These are phyloP conservation scores for Naegleria gruberi DNA, from an alignment of 208 protist genomes.

Conservation along the genomic window DNA sequence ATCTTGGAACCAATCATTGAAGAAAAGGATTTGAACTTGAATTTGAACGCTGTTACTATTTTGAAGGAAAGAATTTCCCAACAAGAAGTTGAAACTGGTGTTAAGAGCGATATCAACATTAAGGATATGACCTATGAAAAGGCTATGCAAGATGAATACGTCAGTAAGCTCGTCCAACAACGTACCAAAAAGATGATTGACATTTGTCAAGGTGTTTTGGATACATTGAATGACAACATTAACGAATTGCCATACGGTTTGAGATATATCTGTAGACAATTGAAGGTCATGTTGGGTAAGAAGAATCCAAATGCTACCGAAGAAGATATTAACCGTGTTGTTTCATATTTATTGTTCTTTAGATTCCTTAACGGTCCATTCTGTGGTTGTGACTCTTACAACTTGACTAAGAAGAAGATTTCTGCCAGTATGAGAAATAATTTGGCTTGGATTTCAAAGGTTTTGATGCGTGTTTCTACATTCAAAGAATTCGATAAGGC, in stretches of 20 bases:
- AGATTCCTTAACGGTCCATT: slow-evolving; percentile 61
- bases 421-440: slow-evolving; percentile 37
- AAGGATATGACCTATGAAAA: slow-evolving; percentile 49
- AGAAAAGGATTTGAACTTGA: slow-evolving; percentile 45
- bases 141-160: slow-evolving; percentile 44
- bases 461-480: slow-evolving; percentile 49
- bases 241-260: slow-evolving; percentile 54
- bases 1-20: slow-evolving; percentile 48
- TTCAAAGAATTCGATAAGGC: slow-evolving; percentile 44
- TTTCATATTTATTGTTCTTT: slow-evolving; percentile 60
- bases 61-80: slow-evolving; percentile 51
- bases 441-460: slow-evolving; percentile 49
- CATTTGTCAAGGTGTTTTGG: slow-evolving; percentile 47
- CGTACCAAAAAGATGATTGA: slow-evolving; percentile 36
- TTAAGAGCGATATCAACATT: slow-evolving; percentile 39
- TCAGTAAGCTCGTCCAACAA: slow-evolving; percentile 44
- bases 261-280: slow-evolving; percentile 49
- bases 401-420: slow-evolving; percentile 35
- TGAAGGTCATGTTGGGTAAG: slow-evolving; percentile 31
- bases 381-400: slow-evolving; percentile 50
- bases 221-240: slow-evolving; percentile 46
- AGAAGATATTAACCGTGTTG: slow-evolving; percentile 46
- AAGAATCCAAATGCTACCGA: slow-evolving; percentile 35
- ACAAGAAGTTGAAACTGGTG: slow-evolving; percentile 49
- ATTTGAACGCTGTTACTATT: slow-evolving; percentile 48